A percentile compares a stretch with the other conserved stretches of the same genome.
Evolutionary conservation across 2,329 filamentous ascomycete species (phyloP).

Genomic region (Colletotrichum sp.): DNA sequence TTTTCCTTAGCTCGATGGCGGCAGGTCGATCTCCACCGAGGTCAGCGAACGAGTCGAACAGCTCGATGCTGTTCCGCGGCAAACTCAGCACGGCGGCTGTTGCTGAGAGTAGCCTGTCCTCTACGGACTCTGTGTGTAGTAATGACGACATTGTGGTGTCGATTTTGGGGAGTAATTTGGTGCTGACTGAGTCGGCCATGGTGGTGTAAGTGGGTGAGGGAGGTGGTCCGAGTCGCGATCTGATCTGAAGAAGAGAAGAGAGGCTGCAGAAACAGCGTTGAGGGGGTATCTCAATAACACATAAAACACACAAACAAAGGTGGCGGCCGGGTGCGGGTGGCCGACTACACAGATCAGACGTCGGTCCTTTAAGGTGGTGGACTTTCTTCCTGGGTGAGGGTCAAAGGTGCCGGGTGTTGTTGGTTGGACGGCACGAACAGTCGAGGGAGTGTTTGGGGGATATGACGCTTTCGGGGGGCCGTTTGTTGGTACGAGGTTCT

Average conservation of each 20-base stretch:
- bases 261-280: background rate
- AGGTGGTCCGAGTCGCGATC: conserved; percentile 3
- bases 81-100: conserved; percentile 42
- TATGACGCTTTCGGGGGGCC: background rate
- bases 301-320: background rate
- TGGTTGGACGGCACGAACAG: conserved; percentile 9
- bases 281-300: conserved; percentile 21
- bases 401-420: conserved; percentile 8
- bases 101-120: conserved; percentile 36
- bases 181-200: conserved; percentile 15
- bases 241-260: conserved; percentile 8
- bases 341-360: conserved; percentile 8
- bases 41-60: conserved; percentile 49
- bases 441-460: background rate
- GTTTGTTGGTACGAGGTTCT: conserved; percentile 3
- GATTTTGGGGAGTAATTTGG: conserved; percentile 24
- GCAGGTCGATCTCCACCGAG: conserved; percentile 44
- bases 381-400: background rate
- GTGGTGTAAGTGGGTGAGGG: background rate
- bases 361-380: background rate
- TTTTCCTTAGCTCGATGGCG: conserved; percentile 36
- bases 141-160: conserved; percentile 24
- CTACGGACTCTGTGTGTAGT: conserved; percentile 20
- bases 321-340: conserved; percentile 3
- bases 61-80: conserved; percentile 31